Evolutionary conservation across 352 stramenopile genomes (phyloP), one percentile per base, ranked within the genome.

Genomic region (Phytophthora megakarya): DNA sequence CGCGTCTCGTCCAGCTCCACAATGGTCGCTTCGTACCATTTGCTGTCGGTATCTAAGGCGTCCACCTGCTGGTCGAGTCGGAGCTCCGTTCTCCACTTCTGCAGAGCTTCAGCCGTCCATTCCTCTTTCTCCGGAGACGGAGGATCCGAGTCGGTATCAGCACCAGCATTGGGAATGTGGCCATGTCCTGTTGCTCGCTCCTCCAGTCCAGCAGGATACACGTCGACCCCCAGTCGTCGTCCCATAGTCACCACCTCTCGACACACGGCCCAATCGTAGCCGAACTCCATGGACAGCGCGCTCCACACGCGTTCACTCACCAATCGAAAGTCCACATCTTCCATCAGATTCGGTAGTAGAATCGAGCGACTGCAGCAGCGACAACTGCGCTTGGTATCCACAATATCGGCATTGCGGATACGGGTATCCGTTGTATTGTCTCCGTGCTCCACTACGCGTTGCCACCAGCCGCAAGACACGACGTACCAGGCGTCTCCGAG

Each of bases 231-330:
- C 23, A 80, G 67, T 46, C 74, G 40, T 43, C 60, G 61, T 0
- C 79, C 72, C 32, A 67, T 62, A 2, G 56, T 53, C 8, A 87
- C 57, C 18, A 93, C 83, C 25, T 79, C 60, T 15, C 85, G 81
- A 26, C 62, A 56, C 38, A 93, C 87, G 32, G 76, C 73, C 73
- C 80, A 92, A 54, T 92, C 83, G 49, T 60, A 84, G 32, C 80
- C 76, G 42, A 85, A 88, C 60, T 78, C 72, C 45, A 86, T 71
- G 22, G 76, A 75, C 35, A 92, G 56, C 10, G 70, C 70, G 38
- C 73, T 78, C 83, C 83, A 92, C 50, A 92, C 77, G 19, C 73
- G 76, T 57, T 89, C 79, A 42, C 77, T 89, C 18, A 92, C 83
- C 10, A 90, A 38, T 30, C 72, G 72, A 60, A 78, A 92, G 70